phyloP scores from a whole-genome alignment of 2,329 filamentous ascomycete genomes.

The Exophiala alcalophila region DNA sequence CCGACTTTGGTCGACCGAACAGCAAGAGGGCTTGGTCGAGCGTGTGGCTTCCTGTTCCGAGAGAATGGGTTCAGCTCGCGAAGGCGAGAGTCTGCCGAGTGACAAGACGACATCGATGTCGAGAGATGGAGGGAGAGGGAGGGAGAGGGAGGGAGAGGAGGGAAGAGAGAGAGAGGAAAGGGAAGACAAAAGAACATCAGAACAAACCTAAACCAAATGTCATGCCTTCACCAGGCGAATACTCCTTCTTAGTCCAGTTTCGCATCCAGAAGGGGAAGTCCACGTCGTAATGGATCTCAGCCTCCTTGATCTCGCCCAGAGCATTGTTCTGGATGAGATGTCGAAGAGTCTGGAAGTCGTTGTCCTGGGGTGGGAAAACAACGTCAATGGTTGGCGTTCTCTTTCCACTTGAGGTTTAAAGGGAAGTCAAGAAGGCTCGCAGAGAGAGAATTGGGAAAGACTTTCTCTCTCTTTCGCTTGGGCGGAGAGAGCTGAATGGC shows the following conservation, averaged over 20 bases:
- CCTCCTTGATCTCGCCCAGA: constrained; percentile 69
- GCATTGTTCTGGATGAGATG: constrained; percentile 58
- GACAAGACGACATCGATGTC: no score
- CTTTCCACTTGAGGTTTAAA: no score
- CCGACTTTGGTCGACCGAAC: constrained; percentile 64
- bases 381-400: no score
- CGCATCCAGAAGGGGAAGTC: constrained; percentile 39
- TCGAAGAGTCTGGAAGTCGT: constrained; percentile 68
- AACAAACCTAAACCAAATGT: constrained; percentile 67
- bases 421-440: no score
- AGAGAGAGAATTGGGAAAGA: no score
- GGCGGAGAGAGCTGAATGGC: not conserved
- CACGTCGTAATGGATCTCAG: constrained; percentile 76
- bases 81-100: no score
- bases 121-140: no score
- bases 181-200: not conserved
- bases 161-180: not conserved
- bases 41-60: constrained; percentile 55
- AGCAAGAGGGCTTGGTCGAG: constrained; percentile 70
- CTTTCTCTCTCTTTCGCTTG: no score
- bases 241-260: constrained; percentile 49
- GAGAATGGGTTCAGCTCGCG: not conserved
- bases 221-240: constrained; percentile 63
- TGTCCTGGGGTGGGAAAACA: constrained; percentile 57
- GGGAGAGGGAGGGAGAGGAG: not conserved